Evolutionary conservation across 257 asterid species (phyloP), one percentile per base, ranked within the genome.

Genomic region (Solanum chilense): DNA sequence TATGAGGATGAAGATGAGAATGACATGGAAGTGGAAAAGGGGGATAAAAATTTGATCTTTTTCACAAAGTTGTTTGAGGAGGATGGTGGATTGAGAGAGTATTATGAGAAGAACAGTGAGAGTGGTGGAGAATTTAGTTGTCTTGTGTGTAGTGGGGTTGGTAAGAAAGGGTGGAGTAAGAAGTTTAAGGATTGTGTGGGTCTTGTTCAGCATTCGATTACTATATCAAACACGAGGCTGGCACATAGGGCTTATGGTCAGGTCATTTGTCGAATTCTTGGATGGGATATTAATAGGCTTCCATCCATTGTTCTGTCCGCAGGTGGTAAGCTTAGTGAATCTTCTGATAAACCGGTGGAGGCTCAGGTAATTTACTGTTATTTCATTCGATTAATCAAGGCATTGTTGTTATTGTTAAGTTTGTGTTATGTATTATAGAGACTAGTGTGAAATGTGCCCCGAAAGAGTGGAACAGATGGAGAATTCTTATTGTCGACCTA

Each of bases 201-300:
- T 31, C 96, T 96, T 70, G 94, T 96, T 58, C 98, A 93, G 77
- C 99, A 96, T 87, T 92, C 95, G 1, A 78, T 89, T 74, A 12
- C 91, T 23, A 86, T 92, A 42, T 92, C 91, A 5, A 93, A 90
- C 68, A 89, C 77, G 89, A 92, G 71, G 92, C 84, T 74, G 18
- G 91, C 92, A 0, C 99, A 94, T 87, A 93, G 93, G 89, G 94
- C 95, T 3, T 93, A 92, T 31, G 98, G 92, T 45, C 86, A 88
- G 89, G 95, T 91, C 23, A 91, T 94, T 84, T 96, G 98, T 75
- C 87, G 92, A 90, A 87, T 92, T 90, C 94, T 94, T 90, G 95
- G 97, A 86, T 96, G 99, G 98, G 96, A 94, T 68, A 92, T 94
- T 60, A 87, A 90, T 89, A 86, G 86, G 88, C 95, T 96, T 75